Conservation (phyloP, 1,284 basidiomycete genomes). For the Puccinia polysora region DNA sequence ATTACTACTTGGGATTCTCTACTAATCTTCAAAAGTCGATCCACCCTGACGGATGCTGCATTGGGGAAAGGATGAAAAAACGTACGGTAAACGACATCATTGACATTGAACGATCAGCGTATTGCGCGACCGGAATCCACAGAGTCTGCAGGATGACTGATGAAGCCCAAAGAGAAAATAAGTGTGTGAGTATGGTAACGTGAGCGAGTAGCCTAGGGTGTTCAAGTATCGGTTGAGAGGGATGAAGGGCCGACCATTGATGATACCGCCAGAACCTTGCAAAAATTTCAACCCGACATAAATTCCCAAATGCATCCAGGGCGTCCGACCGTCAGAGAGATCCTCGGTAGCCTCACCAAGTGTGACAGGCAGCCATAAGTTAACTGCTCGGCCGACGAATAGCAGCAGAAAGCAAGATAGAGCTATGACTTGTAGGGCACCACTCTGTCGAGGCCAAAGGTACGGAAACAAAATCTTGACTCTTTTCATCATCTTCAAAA, state of each 20-base stretch:
- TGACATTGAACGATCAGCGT: slow-evolving; percentile 61
- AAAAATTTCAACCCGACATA: slow-evolving; percentile 54
- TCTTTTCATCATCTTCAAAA: slow-evolving; percentile 46
- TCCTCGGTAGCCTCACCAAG: slow-evolving; percentile 64
- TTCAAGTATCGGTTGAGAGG: too few relatives aligned
- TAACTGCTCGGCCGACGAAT: slow-evolving; percentile 69
- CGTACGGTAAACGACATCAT: slow-evolving; percentile 62
- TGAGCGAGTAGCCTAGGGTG: neutral
- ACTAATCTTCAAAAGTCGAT: too few relatives aligned
- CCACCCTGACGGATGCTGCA: neutral
- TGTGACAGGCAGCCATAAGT: slow-evolving; percentile 66
- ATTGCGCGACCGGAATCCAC: slow-evolving; percentile 68
- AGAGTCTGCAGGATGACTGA: slow-evolving; percentile 49
- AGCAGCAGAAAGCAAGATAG: slow-evolving; percentile 67
- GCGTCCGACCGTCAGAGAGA: slow-evolving; percentile 49
- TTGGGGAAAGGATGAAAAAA: slow-evolving; percentile 53
- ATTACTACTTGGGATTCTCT: neutral
- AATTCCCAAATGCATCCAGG: slow-evolving; percentile 50
- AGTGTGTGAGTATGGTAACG: neutral
- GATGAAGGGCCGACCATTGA: slow-evolving; percentile 45
- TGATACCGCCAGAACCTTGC: slow-evolving; percentile 54
- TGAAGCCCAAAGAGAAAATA: neutral
- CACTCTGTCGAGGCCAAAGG: slow-evolving; percentile 71
- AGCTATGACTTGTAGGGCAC: slow-evolving; percentile 66
- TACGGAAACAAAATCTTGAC: slow-evolving; percentile 67